A percentile compares a stretch with the other conserved stretches of the same genome.
Conservation (phyloP, 306 rosid genomes). For the Quercus parvula region DNA sequence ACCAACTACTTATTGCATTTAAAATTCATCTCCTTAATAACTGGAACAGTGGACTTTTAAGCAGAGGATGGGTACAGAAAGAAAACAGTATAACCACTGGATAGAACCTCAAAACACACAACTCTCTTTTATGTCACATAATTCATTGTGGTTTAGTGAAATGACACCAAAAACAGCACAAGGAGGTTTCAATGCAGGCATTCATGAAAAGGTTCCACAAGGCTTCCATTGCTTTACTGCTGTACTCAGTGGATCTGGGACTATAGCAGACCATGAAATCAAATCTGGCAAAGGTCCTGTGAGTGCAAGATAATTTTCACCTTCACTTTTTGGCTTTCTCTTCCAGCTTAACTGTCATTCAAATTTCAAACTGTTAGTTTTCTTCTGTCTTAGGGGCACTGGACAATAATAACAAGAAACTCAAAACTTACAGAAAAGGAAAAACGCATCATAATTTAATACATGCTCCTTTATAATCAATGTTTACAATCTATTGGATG, state of each 20-base stretch:
- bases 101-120: background rate
- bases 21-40: too few relatives aligned
- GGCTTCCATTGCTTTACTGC: slow-evolving; percentile 69
- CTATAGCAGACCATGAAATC: slow-evolving; percentile 64
- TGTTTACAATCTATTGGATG: too few relatives aligned
- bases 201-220: slow-evolving; percentile 25
- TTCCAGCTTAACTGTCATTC: slow-evolving; percentile 81
- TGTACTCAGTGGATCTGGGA: slow-evolving; percentile 52
- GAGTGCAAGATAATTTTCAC: slow-evolving; percentile 77
- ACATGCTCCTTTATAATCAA: too few relatives aligned
- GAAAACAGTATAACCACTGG: too few relatives aligned
- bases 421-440: background rate
- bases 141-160: background rate
- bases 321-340: slow-evolving; percentile 51
- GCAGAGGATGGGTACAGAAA: too few relatives aligned
- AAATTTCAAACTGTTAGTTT: slow-evolving; percentile 27
- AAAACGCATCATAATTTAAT: background rate
- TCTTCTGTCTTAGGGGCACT: background rate
- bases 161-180: too few relatives aligned
- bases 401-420: background rate
- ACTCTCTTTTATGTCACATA: background rate
- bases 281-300: slow-evolving; percentile 81
- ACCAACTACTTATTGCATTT: too few relatives aligned
- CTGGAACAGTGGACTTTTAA: too few relatives aligned
- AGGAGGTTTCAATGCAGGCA: slow-evolving; percentile 8